Conservation (phyloP, 2,329 filamentous ascomycete species). For the Aspergillus novofumigatus region DNA sequence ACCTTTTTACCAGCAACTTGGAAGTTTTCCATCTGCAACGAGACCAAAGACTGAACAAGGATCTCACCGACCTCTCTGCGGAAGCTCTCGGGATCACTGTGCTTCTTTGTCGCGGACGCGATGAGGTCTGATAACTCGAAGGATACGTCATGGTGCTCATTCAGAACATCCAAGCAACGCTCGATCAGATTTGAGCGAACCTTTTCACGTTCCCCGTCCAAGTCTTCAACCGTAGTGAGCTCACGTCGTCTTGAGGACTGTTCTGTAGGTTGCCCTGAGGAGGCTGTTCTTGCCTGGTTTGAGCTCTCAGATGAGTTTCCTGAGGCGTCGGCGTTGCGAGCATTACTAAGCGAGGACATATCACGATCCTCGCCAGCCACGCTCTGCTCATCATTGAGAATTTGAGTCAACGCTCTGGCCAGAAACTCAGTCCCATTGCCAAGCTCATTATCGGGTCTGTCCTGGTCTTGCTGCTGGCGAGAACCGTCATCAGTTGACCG, state of each 20-base stretch:
- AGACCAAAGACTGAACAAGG: slow-evolving; percentile 76
- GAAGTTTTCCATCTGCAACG: slow-evolving; percentile 56
- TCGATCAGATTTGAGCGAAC: slow-evolving; percentile 78
- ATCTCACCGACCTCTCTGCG: slow-evolving; percentile 76
- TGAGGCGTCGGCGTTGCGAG: slow-evolving; percentile 10
- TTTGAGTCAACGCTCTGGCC: slow-evolving; percentile 41
- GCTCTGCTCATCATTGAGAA: slow-evolving; percentile 32
- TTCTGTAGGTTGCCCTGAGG: slow-evolving; percentile 18
- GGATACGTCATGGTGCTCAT: slow-evolving; percentile 79
- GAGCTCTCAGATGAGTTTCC: slow-evolving; percentile 18
- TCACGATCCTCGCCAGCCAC: slow-evolving; percentile 21
- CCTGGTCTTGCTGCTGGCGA: slow-evolving; percentile 19
- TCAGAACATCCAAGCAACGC: slow-evolving; percentile 82
- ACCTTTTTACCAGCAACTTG: slow-evolving; percentile 63
- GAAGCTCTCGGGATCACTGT: slow-evolving; percentile 52
- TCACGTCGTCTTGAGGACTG: slow-evolving; percentile 28
- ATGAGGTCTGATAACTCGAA: slow-evolving; percentile 91
- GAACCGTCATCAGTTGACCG: slow-evolving; percentile 21
- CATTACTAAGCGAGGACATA: slow-evolving; percentile 19
- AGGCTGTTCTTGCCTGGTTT: slow-evolving; percentile 16
- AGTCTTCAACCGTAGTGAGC: slow-evolving; percentile 63
- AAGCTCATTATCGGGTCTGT: slow-evolving; percentile 21
- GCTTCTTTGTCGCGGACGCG: slow-evolving; percentile 63
- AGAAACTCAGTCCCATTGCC: slow-evolving; percentile 34
- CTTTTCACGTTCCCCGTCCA: slow-evolving; percentile 70